These are phyloP conservation scores for Bryum argenteum DNA, from an alignment of 225 moss, liverwort and hornwort species.

Conservation along the genomic window DNA sequence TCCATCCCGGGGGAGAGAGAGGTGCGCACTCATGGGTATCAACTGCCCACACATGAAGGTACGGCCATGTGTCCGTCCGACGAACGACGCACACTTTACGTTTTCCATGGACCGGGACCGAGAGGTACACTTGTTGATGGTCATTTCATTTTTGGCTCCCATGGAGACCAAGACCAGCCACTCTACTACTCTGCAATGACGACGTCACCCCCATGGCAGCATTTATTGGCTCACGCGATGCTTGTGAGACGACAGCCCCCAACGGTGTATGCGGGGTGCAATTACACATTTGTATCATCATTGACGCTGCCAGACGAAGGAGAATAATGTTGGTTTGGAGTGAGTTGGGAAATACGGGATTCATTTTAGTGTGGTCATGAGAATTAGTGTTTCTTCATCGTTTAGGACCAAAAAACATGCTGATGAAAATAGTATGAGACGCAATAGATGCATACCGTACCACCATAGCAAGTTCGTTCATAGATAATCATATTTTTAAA, in stretches of 20 bases:
- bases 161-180: background rate
- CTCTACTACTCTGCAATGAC: background rate
- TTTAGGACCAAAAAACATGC: too few relatives aligned
- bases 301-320: background rate
- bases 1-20: too few relatives aligned
- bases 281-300: background rate
- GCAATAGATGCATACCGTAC: too few relatives aligned
- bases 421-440: too few relatives aligned
- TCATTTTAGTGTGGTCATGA: too few relatives aligned
- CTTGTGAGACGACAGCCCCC: background rate
- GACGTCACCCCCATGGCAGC: background rate
- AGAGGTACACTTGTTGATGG: background rate
- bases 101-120: background rate
- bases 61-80: constrained; percentile 7
- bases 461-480: too few relatives aligned
- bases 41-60: background rate
- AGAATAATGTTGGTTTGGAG: too few relatives aligned
- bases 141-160: background rate
- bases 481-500: too few relatives aligned
- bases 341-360: too few relatives aligned
- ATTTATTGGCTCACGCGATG: constrained; percentile 18
- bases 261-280: too few relatives aligned
- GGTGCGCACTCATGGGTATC: background rate
- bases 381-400: too few relatives aligned
- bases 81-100: background rate